Base-by-base conservation (phyloP, 768 basidiomycete species). In the Podaxis carcinomalis region DNA sequence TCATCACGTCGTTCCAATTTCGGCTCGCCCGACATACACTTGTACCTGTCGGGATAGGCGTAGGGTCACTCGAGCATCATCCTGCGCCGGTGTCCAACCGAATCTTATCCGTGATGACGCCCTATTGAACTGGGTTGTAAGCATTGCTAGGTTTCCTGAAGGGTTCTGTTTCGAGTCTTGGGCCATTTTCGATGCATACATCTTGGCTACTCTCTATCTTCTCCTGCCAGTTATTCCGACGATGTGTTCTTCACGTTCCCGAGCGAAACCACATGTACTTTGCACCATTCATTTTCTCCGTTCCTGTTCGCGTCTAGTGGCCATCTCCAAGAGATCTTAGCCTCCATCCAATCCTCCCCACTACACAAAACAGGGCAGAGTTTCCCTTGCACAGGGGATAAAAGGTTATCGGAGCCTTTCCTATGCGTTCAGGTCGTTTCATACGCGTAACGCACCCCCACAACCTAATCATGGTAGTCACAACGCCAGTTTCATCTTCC, bases 351-450 rank as follows among this genome's bases (percentile, higher is more conserved):
- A 21, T 27, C 5, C 19, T 39, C 46, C 21, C 21, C 28, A 35
- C 35, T 23, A 23, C 65, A 68, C 59, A 68, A 72, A 66, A 64
- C 53, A 64, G 68, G 56, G 50, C n/a, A 63, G 50, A 57, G 49
- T 64, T 69, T 70, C 69, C 69, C 69, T 67, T 53, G 68, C 50
- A 46, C 49, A 54, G 52, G 50, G 35, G 64, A 70, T 70, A 70
- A 68, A 72, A 57, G 62, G 14, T 55, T 44, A 35, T 21, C 47
- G 40, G 47, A 4, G 7, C 37, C 25, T 53, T 16, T 35, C 16
- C 27, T 28, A n/a, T 16, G 52, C 10, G 21, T n/a, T 21, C 19
- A 39, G 16, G 5, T 9, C 40, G 28, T 37, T 36, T 37, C 36
- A 56, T 21, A 10, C 54, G 28, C 23, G 28, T 13, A 16, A 27